phyloP scores from a whole-genome alignment of 2,329 filamentous ascomycete genomes.

The Clonostachys sp. region DNA sequence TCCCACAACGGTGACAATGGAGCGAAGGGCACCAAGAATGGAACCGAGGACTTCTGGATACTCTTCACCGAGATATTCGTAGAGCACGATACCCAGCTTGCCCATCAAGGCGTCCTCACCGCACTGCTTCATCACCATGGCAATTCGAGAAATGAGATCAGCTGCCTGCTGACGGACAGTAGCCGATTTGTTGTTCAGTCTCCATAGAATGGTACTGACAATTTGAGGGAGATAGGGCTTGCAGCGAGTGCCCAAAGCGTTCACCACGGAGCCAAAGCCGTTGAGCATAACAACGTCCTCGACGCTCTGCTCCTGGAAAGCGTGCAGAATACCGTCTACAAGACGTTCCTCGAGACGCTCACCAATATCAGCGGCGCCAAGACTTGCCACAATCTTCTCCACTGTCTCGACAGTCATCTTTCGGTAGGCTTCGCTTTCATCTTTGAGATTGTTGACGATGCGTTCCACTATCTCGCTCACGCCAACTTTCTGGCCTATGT shows the following conservation, averaged over 20 bases:
- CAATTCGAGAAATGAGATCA: slow-evolving; percentile 93
- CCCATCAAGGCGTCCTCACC: slow-evolving; percentile 94
- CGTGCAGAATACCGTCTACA: slow-evolving; percentile 90
- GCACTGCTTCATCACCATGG: slow-evolving; percentile 98
- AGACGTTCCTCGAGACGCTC: slow-evolving; percentile 89
- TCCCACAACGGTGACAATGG: slow-evolving; percentile 95
- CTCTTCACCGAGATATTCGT: slow-evolving; percentile 97
- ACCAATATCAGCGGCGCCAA: slow-evolving; percentile 90
- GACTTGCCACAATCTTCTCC: slow-evolving; percentile 89
- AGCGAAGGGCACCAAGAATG: slow-evolving; percentile 89
- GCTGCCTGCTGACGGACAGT: slow-evolving; percentile 96
- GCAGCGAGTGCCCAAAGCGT: slow-evolving; percentile 86
- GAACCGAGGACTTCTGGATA: slow-evolving; percentile 97
- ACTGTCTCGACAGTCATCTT: slow-evolving; percentile 99
- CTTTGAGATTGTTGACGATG: slow-evolving; percentile 92
- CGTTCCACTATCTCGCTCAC: slow-evolving; percentile 91
- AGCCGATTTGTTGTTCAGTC: slow-evolving; percentile 95
- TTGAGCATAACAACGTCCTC: slow-evolving; percentile 96
- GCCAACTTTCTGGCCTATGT: slow-evolving; percentile 96
- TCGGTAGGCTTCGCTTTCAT: slow-evolving; percentile 94
- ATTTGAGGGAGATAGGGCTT: slow-evolving; percentile 97
- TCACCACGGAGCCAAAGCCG: slow-evolving; percentile 96
- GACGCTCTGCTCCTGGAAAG: slow-evolving; percentile 97
- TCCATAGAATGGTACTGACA: slow-evolving; percentile 92
- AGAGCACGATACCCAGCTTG: slow-evolving; percentile 89